phyloP scores from a whole-genome alignment of 176 grass and related monocot genomes.

The Cymbopogon citratus region DNA sequence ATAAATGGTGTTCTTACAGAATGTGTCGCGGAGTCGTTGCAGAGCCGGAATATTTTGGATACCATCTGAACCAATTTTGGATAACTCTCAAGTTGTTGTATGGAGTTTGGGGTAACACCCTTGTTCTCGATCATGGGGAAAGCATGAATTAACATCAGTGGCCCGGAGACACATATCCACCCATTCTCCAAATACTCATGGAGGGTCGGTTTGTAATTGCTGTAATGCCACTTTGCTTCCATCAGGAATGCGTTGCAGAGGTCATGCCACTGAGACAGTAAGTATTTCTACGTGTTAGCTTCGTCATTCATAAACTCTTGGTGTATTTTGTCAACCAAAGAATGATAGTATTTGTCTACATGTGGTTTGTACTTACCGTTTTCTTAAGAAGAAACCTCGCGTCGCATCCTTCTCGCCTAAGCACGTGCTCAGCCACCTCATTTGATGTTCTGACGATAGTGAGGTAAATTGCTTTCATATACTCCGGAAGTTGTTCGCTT shows the following conservation, averaged over 20 bases:
- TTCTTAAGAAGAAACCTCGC: not conserved
- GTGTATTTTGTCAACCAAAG: not conserved
- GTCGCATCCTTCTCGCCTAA: not conserved
- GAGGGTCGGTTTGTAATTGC: slow-evolving; percentile 15
- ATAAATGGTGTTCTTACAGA: not conserved
- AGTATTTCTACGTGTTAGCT: not conserved
- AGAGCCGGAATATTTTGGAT: slow-evolving; percentile 39
- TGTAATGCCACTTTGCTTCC: slow-evolving; percentile 44
- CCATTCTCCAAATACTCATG: slow-evolving; percentile 41
- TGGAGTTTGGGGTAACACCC: not conserved
- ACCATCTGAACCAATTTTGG: slow-evolving; percentile 17
- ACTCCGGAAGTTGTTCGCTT: not conserved
- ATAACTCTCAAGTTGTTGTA: slow-evolving; percentile 8
- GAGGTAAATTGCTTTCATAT: not conserved
- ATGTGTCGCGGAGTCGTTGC: slow-evolving; percentile 44
- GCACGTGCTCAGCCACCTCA: not conserved
- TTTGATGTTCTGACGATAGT: not conserved
- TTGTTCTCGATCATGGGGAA: slow-evolving; percentile 3
- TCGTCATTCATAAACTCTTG: not conserved
- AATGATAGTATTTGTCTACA: not conserved
- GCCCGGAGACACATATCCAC: slow-evolving; percentile 18
- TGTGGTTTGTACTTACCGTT: not conserved
- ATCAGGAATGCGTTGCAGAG: slow-evolving; percentile 24
- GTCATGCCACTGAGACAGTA: slow-evolving; percentile 22
- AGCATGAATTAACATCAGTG: slow-evolving; percentile 18